Percentiles rank a stretch among this genome's conserved stretches.
Conservation (phyloP, 192 early-diverging fungal genomes). For the Gamsiella multidivaricata region DNA sequence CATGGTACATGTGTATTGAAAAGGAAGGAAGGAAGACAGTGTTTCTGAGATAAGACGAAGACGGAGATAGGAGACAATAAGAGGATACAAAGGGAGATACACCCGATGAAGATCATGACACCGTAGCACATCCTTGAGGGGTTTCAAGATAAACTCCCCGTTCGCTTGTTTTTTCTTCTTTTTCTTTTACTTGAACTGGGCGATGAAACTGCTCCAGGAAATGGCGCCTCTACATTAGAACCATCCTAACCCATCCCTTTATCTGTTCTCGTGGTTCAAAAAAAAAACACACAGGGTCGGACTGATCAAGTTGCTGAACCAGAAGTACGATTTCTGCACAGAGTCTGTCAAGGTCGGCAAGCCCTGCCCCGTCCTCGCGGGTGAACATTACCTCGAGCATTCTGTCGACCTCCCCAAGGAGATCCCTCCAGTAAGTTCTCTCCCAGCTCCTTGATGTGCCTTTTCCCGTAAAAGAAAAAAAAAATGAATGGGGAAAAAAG, state of each 20-base stretch:
- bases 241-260: no score
- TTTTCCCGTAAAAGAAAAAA: neutral
- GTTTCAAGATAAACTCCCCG: no score
- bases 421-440: slow-evolving; percentile 62
- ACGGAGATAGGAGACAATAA: no score
- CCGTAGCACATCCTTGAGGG: no score
- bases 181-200: no score
- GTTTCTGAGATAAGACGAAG: no score
- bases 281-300: slow-evolving; percentile 54
- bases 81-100: no score
- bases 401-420: slow-evolving; percentile 64
- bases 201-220: no score
- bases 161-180: no score
- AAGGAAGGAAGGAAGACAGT: neutral
- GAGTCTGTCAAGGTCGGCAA: slow-evolving; percentile 60
- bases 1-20: neutral
- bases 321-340: slow-evolving; percentile 63
- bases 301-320: slow-evolving; percentile 57
- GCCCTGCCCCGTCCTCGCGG: slow-evolving; percentile 59
- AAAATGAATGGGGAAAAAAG: neutral
- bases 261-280: no score
- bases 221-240: no score
- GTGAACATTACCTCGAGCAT: slow-evolving; percentile 53
- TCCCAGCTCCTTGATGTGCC: neutral
- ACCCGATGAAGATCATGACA: no score